A percentile compares a stretch with the other conserved stretches of the same genome.
phyloP scores from a whole-genome alignment of 2,329 filamentous ascomycete genomes.

The Ceratocystis ficicola region DNA sequence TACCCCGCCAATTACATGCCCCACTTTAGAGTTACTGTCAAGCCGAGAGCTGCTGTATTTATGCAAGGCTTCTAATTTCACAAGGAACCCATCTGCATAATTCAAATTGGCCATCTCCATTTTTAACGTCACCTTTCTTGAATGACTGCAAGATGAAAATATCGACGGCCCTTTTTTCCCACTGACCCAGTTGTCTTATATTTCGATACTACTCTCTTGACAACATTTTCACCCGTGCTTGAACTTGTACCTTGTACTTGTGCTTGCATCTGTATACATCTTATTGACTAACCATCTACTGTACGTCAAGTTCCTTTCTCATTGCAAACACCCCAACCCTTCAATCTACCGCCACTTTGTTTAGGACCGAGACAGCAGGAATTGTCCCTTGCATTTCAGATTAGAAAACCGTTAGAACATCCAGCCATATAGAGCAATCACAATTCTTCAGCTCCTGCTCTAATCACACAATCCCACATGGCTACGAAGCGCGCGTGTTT shows the following conservation, averaged over 20 bases:
- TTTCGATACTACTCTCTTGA: not conserved
- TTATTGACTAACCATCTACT: not conserved
- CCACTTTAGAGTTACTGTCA: constrained; percentile 14
- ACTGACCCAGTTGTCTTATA: not conserved
- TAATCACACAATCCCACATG: not conserved
- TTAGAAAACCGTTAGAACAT: too few relatives aligned
- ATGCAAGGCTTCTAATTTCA: not conserved
- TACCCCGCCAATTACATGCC: constrained; percentile 6
- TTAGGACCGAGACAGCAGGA: not conserved
- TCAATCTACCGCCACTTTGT: not conserved
- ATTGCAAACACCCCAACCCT: not conserved
- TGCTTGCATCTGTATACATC: not conserved
- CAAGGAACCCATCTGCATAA: not conserved
- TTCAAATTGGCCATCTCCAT: not conserved
- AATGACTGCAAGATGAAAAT: not conserved
- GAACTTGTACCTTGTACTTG: not conserved
- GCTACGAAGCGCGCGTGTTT: not conserved
- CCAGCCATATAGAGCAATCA: too few relatives aligned
- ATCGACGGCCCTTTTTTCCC: not conserved
- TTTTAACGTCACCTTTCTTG: not conserved
- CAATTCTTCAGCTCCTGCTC: not conserved
- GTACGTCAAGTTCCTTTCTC: not conserved
- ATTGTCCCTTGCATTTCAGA: not conserved
- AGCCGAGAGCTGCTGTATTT: not conserved
- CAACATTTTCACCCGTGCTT: not conserved